phyloP scores from a whole-genome alignment of 139 green algal genomes.

The Bryopsis sp. region DNA sequence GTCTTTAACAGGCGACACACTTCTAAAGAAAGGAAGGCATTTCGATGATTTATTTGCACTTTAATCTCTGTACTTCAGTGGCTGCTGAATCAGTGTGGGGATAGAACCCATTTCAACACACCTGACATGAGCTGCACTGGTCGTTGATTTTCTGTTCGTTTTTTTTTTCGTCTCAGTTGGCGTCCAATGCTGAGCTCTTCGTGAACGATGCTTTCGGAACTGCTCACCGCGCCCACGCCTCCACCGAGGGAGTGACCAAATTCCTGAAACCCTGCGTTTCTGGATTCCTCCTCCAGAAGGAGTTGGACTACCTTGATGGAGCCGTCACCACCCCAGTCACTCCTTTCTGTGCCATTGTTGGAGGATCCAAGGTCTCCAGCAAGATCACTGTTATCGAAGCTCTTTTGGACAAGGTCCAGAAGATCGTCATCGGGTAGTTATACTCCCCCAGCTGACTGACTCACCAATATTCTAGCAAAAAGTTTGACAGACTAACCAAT shows the following conservation, averaged over 20 bases:
- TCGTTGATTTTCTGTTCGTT: no score
- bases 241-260: conserved; percentile 95
- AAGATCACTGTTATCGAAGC: conserved; percentile 99
- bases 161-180: conserved; percentile 67
- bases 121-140: no score
- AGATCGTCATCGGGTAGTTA: conserved; percentile 85
- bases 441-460: conserved; percentile 10
- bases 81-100: no score
- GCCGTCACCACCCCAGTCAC: conserved; percentile 81
- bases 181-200: conserved; percentile 84
- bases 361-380: conserved; percentile 95
- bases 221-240: conserved; percentile 94
- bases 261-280: conserved; percentile 64
- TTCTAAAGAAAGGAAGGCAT: no score
- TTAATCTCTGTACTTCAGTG: no score
- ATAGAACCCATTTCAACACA: no score
- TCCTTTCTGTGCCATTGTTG: conserved; percentile 96
- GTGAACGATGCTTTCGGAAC: conserved; percentile 99
- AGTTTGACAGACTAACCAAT: no score
- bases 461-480: no score
- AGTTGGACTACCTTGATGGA: conserved; percentile 68
- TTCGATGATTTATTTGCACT: no score
- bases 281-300: conserved; percentile 94
- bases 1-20: no score
- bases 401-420: conserved; percentile 90